Evolutionary conservation across 2,329 filamentous ascomycete genomes (phyloP).

Genomic region (Sporothrix curviconia): DNA sequence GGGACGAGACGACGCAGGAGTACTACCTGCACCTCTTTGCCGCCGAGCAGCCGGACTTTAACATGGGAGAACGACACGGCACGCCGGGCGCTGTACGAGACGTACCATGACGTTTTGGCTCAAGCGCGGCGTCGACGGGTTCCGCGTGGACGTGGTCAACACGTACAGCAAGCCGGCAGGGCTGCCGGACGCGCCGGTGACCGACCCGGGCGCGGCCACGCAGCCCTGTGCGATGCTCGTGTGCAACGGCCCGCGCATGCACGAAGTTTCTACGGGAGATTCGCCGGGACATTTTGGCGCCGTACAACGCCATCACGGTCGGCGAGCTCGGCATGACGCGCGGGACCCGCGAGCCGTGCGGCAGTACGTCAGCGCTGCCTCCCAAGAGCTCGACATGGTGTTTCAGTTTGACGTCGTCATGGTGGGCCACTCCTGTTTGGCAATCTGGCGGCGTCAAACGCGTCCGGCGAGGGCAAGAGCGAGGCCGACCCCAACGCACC

Average conservation of each 20-base stretch:
- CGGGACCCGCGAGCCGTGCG: conserved; percentile 52
- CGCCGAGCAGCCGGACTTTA: conserved; percentile 55
- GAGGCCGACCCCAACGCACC: too few species aligned
- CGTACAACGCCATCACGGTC: conserved; percentile 60
- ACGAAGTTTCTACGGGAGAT: conserved; percentile 63
- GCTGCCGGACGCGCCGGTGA: conserved; percentile 47
- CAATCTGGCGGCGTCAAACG: conserved; percentile 44
- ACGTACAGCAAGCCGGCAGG: conserved; percentile 58
- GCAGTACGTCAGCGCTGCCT: conserved; percentile 50
- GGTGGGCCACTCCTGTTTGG: conserved; percentile 50
- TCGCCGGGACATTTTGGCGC: conserved; percentile 48
- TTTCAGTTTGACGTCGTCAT: conserved; percentile 61
- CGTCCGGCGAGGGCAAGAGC: too few species aligned
- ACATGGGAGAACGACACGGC: conserved; percentile 73
- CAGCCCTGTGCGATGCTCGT: conserved; percentile 52
- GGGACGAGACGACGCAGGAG: conserved; percentile 64
- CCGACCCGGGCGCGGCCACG: conserved; percentile 34
- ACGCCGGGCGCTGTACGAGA: conserved; percentile 62
- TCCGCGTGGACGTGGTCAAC: conserved; percentile 70
- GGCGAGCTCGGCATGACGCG: conserved; percentile 62
- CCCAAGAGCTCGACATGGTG: conserved; percentile 61
- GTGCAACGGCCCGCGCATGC: conserved; percentile 63
- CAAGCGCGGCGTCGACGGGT: conserved; percentile 63
- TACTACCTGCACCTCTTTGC: conserved; percentile 75
- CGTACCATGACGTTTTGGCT: conserved; percentile 76